phyloP scores from a whole-genome alignment of 495 filamentous ascomycete species.

The Penicillium maclennaniae region DNA sequence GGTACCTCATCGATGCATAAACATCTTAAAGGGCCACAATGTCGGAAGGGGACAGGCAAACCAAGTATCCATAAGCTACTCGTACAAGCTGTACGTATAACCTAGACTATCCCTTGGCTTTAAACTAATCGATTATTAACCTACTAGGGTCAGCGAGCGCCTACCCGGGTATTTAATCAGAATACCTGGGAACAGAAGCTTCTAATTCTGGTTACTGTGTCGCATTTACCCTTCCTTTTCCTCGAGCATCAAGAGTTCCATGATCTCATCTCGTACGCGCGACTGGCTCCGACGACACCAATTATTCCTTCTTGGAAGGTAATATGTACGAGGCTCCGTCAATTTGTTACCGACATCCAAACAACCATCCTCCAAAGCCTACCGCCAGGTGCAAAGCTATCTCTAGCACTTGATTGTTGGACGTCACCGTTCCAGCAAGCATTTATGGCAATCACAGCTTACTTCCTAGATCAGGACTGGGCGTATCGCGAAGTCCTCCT shows the following conservation, averaged over 20 bases:
- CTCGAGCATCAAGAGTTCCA: too few species aligned
- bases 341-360: neutral
- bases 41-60: neutral
- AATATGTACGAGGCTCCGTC: neutral
- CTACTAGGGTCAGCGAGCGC: too few species aligned
- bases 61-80: neutral
- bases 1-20: conserved; percentile 1
- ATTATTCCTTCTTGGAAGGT: neutral
- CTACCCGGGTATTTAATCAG: too few species aligned
- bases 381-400: neutral
- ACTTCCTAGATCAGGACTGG: conserved; percentile 14
- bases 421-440: conserved; percentile 14
- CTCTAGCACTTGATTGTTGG: too few species aligned
- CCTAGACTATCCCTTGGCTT: too few species aligned
- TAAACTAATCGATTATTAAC: too few species aligned
- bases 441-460: conserved; percentile 18
- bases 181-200: too few species aligned
- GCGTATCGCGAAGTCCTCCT: too few species aligned
- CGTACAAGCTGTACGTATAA: neutral
- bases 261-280: too few species aligned
- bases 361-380: conserved; percentile 3
- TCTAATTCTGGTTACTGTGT: too few species aligned
- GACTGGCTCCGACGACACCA: neutral
- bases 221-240: too few species aligned
- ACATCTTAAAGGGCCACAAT: conserved; percentile 1